Conservation (phyloP, 1,139 yeast genomes). For the Tardiomyces depauwii region DNA sequence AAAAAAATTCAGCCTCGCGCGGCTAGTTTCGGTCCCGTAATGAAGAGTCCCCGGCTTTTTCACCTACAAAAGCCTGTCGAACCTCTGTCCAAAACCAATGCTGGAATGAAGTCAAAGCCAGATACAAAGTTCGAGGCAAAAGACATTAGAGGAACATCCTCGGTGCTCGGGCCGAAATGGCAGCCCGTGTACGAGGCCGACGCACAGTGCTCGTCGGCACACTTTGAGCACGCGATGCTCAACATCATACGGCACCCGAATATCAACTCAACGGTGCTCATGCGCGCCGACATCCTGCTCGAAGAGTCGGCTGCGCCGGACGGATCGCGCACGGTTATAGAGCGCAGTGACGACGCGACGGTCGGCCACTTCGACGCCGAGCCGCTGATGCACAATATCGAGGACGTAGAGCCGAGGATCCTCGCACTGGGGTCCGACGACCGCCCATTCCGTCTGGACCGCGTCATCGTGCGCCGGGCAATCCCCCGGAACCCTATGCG, state of each 20-base stretch:
- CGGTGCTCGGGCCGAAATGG: constrained; percentile 59
- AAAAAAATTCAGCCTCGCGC: no score
- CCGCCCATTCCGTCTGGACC: constrained; percentile 27
- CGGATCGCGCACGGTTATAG: constrained; percentile 1
- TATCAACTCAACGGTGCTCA: constrained; percentile 81
- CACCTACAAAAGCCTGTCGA: no score
- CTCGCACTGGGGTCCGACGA: constrained; percentile 28
- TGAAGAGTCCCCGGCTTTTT: no score
- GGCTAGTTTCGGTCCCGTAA: no score
- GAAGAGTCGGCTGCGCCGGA: constrained; percentile 26
- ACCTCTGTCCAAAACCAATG: no score
- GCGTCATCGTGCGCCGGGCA: constrained; percentile 61
- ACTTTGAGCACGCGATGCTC: constrained; percentile 68
- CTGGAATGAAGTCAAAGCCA: not conserved
- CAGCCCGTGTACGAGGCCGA: constrained; percentile 22
- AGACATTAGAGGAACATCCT: constrained; percentile 23
- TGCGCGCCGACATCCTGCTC: constrained; percentile 73
- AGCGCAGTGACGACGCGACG: constrained; percentile 17
- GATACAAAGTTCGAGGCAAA: constrained; percentile 5
- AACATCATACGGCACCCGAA: constrained; percentile 79
- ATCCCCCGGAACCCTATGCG: constrained; percentile 85
- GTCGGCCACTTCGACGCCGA: constrained; percentile 17
- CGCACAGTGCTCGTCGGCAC: constrained; percentile 27
- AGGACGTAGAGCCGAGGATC: constrained; percentile 42
- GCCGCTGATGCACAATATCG: constrained; percentile 31